Evolutionary conservation across 768 basidiomycete species (phyloP).

Genomic region (Amylocystis lapponica): DNA sequence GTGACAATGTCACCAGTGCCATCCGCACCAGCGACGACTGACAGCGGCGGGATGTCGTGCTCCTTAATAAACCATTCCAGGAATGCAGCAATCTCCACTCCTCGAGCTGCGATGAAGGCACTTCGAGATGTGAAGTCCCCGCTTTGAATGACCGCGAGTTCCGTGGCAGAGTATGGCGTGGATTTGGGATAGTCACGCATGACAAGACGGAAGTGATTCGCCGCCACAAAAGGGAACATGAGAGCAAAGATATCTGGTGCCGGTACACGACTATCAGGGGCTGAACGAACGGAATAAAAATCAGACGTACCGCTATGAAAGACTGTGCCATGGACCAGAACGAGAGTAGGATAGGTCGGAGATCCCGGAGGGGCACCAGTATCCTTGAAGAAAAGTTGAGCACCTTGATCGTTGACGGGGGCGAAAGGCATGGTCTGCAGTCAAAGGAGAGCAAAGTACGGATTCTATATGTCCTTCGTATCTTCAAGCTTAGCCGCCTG

Average conservation of each 20-base stretch:
- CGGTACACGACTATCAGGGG: no score
- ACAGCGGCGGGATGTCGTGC: conserved; percentile 21
- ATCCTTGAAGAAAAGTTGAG: conserved; percentile 2
- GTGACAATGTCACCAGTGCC: conserved; percentile 9
- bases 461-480: no score
- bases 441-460: no score
- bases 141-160: conserved; percentile 16
- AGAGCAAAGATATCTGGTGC: conserved; percentile 27
- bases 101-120: conserved; percentile 22
- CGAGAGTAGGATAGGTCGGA: neutral
- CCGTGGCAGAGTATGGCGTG: conserved; percentile 25
- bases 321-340: neutral
- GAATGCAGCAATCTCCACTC: conserved; percentile 29
- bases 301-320: conserved; percentile 5
- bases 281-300: no score
- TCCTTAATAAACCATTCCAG: conserved; percentile 28
- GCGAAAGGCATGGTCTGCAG: conserved; percentile 6
- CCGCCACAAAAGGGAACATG: conserved; percentile 19
- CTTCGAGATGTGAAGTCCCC: conserved; percentile 19
- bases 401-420: neutral
- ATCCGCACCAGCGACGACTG: neutral
- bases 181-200: conserved; percentile 34
- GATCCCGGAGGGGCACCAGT: neutral
- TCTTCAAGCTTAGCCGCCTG: no score
- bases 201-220: conserved; percentile 28